These are phyloP conservation scores for Pichia insulana DNA, from an alignment of 805 yeast species.

Conservation along the genomic window DNA sequence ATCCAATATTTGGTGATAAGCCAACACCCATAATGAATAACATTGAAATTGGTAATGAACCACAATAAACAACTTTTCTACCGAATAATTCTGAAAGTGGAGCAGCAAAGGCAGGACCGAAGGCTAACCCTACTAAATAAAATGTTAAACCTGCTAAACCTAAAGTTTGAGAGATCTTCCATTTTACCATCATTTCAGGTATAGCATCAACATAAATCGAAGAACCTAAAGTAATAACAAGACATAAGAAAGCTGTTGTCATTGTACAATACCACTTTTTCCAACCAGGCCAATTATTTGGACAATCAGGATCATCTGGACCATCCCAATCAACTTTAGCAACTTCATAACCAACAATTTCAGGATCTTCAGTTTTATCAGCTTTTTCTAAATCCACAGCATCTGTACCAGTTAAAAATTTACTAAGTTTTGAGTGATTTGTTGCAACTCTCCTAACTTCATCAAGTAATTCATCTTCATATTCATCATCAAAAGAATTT, in stretches of 20 bases:
- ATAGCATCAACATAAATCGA: slow-evolving; percentile 63
- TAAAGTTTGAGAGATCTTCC: slow-evolving; percentile 51
- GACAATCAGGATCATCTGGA: slow-evolving; percentile 53
- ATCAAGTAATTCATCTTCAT: slow-evolving; percentile 17
- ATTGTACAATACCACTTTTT: slow-evolving; percentile 60
- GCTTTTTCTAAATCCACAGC: slow-evolving; percentile 8
- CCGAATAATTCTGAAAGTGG: slow-evolving; percentile 68
- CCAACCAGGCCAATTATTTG: slow-evolving; percentile 58
- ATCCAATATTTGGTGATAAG: slow-evolving; percentile 49
- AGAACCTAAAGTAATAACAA: slow-evolving; percentile 68
- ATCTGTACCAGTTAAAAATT: slow-evolving; percentile 10
- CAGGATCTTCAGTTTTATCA: slow-evolving; percentile 13
- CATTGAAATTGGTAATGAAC: slow-evolving; percentile 58
- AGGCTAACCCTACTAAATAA: slow-evolving; percentile 61
- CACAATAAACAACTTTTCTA: slow-evolving; percentile 50
- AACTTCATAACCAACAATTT: slow-evolving; percentile 29
- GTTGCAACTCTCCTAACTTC: slow-evolving; percentile 20
- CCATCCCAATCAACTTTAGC: slow-evolving; percentile 46
- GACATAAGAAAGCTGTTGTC: slow-evolving; percentile 55
- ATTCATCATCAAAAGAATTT: slow-evolving; percentile 8
- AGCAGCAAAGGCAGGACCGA: slow-evolving; percentile 64
- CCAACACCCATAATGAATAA: slow-evolving; percentile 70
- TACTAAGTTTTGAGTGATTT: slow-evolving; percentile 15
- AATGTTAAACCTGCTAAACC: slow-evolving; percentile 62
- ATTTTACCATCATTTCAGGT: slow-evolving; percentile 38